Percentiles rank a stretch among this genome's conserved stretches.
Evolutionary conservation across 2,329 filamentous ascomycete genomes (phyloP).

Genomic region (Zasmidium citrigriseum): DNA sequence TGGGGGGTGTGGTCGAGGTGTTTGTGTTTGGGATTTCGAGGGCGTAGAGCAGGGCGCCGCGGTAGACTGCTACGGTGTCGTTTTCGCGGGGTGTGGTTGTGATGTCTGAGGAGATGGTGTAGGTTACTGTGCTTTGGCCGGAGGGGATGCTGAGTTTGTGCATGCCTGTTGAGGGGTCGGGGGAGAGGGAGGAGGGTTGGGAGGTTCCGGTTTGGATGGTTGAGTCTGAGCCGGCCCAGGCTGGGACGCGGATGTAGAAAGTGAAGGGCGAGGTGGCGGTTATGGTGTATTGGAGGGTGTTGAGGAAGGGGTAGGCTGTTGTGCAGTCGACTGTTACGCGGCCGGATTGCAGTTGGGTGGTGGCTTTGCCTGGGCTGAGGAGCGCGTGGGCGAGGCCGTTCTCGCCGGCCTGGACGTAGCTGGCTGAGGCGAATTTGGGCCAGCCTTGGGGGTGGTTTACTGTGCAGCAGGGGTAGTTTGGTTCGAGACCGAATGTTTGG

Average conservation of each 20-base stretch:
- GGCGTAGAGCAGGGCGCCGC: constrained; percentile 41
- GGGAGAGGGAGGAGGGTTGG: constrained; percentile 20
- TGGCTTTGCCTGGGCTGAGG: constrained; percentile 49
- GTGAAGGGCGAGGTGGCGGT: constrained; percentile 38
- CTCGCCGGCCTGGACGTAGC: constrained; percentile 46
- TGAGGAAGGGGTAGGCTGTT: constrained; percentile 54
- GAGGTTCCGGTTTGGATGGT: constrained; percentile 6
- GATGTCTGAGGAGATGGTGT: constrained; percentile 37
- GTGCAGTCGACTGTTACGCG: constrained; percentile 47
- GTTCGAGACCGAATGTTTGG: constrained; percentile 55
- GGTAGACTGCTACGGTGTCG: constrained; percentile 39
- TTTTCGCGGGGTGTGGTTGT: constrained; percentile 42
- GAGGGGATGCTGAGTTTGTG: constrained; percentile 38
- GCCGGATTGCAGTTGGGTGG: constrained; percentile 39
- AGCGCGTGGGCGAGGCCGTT: constrained; percentile 54
- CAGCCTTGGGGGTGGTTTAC: constrained; percentile 61
- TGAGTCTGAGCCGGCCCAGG: constrained; percentile 39
- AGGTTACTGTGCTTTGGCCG: constrained; percentile 38
- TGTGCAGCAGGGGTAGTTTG: constrained; percentile 58
- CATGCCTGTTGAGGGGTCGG: constrained; percentile 41
- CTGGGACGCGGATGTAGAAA: constrained; percentile 51
- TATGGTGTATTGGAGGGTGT: constrained; percentile 44
- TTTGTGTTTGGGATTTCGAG: constrained; percentile 32
- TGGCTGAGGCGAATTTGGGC: constrained; percentile 56
- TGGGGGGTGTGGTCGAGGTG: constrained; percentile 26